Base-by-base conservation (phyloP, 2,329 filamentous ascomycete species). In the Orbilia ellipsospora region DNA sequence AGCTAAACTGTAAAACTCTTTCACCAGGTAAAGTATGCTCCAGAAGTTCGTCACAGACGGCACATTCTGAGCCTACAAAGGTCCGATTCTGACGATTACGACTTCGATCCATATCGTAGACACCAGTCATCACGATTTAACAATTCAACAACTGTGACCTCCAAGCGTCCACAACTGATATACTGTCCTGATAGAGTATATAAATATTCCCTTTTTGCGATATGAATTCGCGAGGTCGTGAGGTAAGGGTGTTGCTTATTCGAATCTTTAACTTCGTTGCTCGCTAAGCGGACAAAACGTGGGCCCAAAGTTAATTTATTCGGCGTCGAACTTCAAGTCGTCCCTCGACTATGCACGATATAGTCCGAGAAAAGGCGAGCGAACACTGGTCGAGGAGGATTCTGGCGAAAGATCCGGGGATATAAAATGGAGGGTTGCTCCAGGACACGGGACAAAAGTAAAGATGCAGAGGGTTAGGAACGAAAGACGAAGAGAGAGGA, bases 1-100 rank as follows among this genome's bases (percentile, higher is more conserved):
- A 99, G 4, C 94, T 96, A 80, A 99, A 95, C 82, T 98, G 95
- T 64, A 99, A 85, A 77, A 99, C 93, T 78, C 93, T 90, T 84
- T 99, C 95, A 73, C 95, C 95, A 60, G 92, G 91, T 55, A 99
- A 86, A 2, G 93, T 99, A 82, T 98, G 94, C 83, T 98, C 95
- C 77, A 99, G 85, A 2, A 94, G 94, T 84, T 99, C 95, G 82
- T 99, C 95, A 82, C 95, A 99, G 15, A 97, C 94, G 60, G 94
- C 92, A 83, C 95, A 99, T 84, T 96, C 92, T 82, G 90, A 93
- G 54, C 95, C 95, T 65, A 98, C 92, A 83, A 97, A 98, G 1
- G 94, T 99, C 81, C 95, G 88, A 83, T 98, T 94, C 81, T 94
- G 88, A 81, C 95, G 88, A 78, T 89, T 90, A 78, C 93, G 90